Percentiles rank a stretch among this genome's conserved stretches.
Conservation (phyloP, 2,329 filamentous ascomycete species). For the Amesomyces nigricolor region DNA sequence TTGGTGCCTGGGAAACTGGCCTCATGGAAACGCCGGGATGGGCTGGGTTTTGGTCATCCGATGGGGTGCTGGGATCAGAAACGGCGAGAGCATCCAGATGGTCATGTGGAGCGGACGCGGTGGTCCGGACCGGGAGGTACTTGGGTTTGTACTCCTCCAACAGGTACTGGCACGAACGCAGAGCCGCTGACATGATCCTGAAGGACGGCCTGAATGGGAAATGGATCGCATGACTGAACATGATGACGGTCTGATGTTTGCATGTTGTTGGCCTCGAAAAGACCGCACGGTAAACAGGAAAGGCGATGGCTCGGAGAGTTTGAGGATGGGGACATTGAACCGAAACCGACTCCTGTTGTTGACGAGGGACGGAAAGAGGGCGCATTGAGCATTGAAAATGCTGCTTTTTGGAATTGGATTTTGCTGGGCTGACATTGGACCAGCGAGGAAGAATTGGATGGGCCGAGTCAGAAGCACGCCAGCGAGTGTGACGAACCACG, state of each 20-base stretch:
- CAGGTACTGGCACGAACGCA: too few relatives aligned
- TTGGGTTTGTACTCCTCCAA: too few relatives aligned
- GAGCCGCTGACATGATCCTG: background rate
- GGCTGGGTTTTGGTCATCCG: too few relatives aligned
- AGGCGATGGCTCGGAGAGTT: too few relatives aligned
- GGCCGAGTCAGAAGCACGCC: too few relatives aligned
- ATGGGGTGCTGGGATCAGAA: too few relatives aligned
- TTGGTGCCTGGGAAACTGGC: too few relatives aligned
- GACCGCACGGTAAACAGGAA: too few relatives aligned
- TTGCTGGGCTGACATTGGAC: background rate
- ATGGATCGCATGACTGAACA: slow-evolving; percentile 3
- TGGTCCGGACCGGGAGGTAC: background rate
- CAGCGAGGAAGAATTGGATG: background rate
- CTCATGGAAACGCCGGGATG: too few relatives aligned
- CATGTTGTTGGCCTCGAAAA: background rate
- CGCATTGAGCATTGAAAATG: background rate
- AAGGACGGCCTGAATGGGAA: slow-evolving; percentile 7
- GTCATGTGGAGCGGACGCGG: too few relatives aligned
- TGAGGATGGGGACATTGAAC: background rate
- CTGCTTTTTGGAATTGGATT: background rate
- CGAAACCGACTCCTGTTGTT: too few relatives aligned
- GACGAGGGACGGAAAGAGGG: background rate
- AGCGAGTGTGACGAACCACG: background rate
- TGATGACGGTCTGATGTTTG: slow-evolving; percentile 6
- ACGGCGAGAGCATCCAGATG: too few relatives aligned